phyloP scores from a whole-genome alignment of 441 rosid genomes.

The Erodium moschatum region DNA sequence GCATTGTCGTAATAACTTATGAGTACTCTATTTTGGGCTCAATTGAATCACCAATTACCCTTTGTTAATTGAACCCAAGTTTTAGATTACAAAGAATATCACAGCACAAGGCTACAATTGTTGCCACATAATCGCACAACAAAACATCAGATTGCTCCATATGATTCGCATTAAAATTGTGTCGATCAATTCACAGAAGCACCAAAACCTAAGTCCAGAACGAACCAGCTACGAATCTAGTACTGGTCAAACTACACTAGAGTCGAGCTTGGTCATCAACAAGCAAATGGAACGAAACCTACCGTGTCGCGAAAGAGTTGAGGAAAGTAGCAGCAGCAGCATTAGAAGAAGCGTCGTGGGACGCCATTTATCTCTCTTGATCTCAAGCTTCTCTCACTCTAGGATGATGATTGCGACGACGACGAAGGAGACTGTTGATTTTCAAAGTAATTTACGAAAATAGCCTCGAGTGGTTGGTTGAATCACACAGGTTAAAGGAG shows the following conservation, averaged over 20 bases:
- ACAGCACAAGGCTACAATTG: too few species aligned
- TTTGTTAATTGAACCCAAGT: too few species aligned
- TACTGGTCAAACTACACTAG: not conserved
- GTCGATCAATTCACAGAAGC: too few species aligned
- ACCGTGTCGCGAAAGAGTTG: slow-evolving; percentile 37
- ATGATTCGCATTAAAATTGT: too few species aligned
- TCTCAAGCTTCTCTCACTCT: not conserved
- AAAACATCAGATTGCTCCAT: too few species aligned
- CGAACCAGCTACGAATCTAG: not conserved
- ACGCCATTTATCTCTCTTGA: slow-evolving; percentile 22
- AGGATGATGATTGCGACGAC: not conserved
- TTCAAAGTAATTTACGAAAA: not conserved
- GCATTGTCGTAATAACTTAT: not conserved
- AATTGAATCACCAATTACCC: too few species aligned
- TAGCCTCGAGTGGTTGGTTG: not conserved
- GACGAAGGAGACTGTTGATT: not conserved
- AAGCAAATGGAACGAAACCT: not conserved
- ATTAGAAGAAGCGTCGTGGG: slow-evolving; percentile 21
- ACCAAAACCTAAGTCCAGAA: too few species aligned
- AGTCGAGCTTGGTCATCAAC: not conserved
- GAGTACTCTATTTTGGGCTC: too few species aligned
- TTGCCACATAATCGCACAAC: too few species aligned
- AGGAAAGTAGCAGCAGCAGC: not conserved
- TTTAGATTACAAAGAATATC: too few species aligned
- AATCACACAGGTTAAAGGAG: not conserved